Percentiles rank a stretch among this genome's conserved stretches.
Evolutionary conservation across 2,329 filamentous ascomycete genomes (phyloP).

Genomic region (Colletotrichum lupini): DNA sequence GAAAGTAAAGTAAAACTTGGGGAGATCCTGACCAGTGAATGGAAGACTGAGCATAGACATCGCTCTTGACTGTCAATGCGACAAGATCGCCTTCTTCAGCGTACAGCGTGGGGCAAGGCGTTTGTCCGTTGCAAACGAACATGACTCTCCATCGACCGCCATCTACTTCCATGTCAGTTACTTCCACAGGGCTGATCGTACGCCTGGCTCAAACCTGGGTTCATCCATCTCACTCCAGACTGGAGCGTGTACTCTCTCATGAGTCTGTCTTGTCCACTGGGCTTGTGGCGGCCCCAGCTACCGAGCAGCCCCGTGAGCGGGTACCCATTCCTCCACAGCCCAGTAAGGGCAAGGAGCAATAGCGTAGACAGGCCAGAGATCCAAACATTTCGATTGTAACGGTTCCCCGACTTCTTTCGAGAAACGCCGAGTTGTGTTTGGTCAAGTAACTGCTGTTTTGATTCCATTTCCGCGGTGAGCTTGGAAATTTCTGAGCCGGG

Average conservation of each 20-base stretch:
- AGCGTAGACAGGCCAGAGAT: background rate
- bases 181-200: too few species aligned
- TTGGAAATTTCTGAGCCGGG: too few species aligned
- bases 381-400: background rate
- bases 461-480: constrained; percentile 10
- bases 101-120: constrained; percentile 26
- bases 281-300: background rate
- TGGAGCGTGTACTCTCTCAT: constrained; percentile 13
- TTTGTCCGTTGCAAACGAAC: constrained; percentile 29
- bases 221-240: constrained; percentile 28
- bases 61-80: constrained; percentile 19
- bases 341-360: background rate
- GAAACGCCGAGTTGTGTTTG: background rate
- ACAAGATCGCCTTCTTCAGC: constrained; percentile 25
- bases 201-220: background rate
- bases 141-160: constrained; percentile 31
- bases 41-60: constrained; percentile 20
- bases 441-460: constrained; percentile 5
- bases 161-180: background rate
- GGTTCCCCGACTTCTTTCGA: background rate
- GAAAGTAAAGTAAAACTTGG: background rate
- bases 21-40: constrained; percentile 8
- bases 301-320: background rate
- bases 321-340: background rate
- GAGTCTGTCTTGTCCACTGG: background rate